A percentile compares a stretch with the other conserved stretches of the same genome.
phyloP scores from a whole-genome alignment of 495 filamentous ascomycete genomes.

The Daldinia childiae region DNA sequence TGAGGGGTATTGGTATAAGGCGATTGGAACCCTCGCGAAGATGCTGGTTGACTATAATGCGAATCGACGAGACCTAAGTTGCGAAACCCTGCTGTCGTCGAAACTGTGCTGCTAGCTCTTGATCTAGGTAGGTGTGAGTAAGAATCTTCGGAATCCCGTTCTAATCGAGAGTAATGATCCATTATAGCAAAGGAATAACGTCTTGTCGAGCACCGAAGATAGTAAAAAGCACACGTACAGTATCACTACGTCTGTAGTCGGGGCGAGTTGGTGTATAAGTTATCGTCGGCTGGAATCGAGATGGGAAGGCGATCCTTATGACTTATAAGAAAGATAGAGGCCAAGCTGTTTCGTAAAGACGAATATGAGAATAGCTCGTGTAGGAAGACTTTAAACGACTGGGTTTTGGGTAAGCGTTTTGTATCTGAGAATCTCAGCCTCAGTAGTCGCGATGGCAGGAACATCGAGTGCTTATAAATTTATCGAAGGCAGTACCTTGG shows the following conservation, averaged over 20 bases:
- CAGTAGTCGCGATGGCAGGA: slow-evolving; percentile 43
- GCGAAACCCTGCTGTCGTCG: slow-evolving; percentile 51
- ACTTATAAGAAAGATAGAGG: slow-evolving; percentile 37
- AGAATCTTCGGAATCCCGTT: slow-evolving; percentile 49
- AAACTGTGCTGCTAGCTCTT: slow-evolving; percentile 49
- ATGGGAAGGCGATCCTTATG: slow-evolving; percentile 27
- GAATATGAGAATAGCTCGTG: slow-evolving; percentile 27
- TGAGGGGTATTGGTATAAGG: slow-evolving; percentile 41
- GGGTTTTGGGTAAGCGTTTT: slow-evolving; percentile 46
- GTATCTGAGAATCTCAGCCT: slow-evolving; percentile 49
- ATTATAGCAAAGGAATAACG: slow-evolving; percentile 41
- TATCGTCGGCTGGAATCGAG: slow-evolving; percentile 9
- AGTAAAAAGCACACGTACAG: slow-evolving; percentile 37
- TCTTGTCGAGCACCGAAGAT: slow-evolving; percentile 14
- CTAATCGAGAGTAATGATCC: slow-evolving; percentile 45
- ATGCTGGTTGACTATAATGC: slow-evolving; percentile 43
- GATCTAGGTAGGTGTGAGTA: slow-evolving; percentile 59
- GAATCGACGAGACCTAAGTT: slow-evolving; percentile 48
- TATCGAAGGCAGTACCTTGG: slow-evolving; percentile 47
- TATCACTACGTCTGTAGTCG: slow-evolving; percentile 19
- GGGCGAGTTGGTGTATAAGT: slow-evolving; percentile 11
- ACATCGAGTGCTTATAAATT: slow-evolving; percentile 46
- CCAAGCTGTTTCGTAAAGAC: slow-evolving; percentile 24
- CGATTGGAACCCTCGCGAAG: slow-evolving; percentile 43
- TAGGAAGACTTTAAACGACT: slow-evolving; percentile 33